Evolutionary conservation across 352 stramenopile species (phyloP).

Genomic region (Poterioochromonas sp.): DNA sequence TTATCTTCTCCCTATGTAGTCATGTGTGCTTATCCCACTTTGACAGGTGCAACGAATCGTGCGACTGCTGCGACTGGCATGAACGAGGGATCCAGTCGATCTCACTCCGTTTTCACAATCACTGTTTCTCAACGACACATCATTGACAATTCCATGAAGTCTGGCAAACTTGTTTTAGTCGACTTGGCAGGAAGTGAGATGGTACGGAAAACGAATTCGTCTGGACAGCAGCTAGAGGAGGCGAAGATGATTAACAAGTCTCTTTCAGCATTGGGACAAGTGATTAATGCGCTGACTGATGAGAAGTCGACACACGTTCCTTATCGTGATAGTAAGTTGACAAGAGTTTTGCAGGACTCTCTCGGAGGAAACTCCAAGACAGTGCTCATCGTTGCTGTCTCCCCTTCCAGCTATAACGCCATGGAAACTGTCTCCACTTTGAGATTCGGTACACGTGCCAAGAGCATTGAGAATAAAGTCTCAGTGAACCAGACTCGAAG

Average conservation of each 20-base stretch:
- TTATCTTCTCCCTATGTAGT: background rate
- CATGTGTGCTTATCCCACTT: background rate
- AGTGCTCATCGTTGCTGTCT: slow-evolving; percentile 80
- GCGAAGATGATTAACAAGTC: slow-evolving; percentile 93
- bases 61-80: slow-evolving; percentile 77
- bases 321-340: slow-evolving; percentile 75
- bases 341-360: slow-evolving; percentile 78
- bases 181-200: slow-evolving; percentile 86
- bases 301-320: slow-evolving; percentile 62
- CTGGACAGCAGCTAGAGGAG: slow-evolving; percentile 78
- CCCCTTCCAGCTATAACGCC: slow-evolving; percentile 72
- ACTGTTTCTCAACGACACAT: slow-evolving; percentile 72
- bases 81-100: slow-evolving; percentile 79
- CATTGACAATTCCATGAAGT: slow-evolving; percentile 69
- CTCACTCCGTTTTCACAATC: slow-evolving; percentile 81
- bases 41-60: slow-evolving; percentile 60
- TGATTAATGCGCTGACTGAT: slow-evolving; percentile 85
- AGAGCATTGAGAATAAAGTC: slow-evolving; percentile 86
- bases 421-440: slow-evolving; percentile 80
- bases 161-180: slow-evolving; percentile 77
- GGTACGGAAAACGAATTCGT: slow-evolving; percentile 78
- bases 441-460: slow-evolving; percentile 77
- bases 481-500: slow-evolving; percentile 79
- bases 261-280: slow-evolving; percentile 77
- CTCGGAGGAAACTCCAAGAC: slow-evolving; percentile 85